Evolutionary conservation across 2,329 filamentous ascomycete genomes (phyloP), one percentile per base, ranked within the genome.

Genomic region (Cryphonectria parasitica): DNA sequence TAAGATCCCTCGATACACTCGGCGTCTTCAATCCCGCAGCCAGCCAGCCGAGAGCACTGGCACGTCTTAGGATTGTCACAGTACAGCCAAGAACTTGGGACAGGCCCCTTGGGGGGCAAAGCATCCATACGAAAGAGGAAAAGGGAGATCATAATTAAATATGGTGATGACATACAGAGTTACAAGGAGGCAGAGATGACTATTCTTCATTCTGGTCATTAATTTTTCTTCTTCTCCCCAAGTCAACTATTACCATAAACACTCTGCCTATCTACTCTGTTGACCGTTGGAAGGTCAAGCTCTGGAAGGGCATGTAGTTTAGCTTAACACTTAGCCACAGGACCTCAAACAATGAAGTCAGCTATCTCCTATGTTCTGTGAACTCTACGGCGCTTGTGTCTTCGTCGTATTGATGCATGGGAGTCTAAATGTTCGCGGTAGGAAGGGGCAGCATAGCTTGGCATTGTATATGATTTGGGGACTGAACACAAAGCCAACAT

Each of bases 1-100:
- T 68, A 65, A 66, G 45, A 71, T 68, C 19, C 75, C 78, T 56
- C 63, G 73, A 68, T 84, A 85, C 71, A 84, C 81, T 63, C 80
- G 83, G n/a, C 80, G 83, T 52, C 77, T 82, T 31, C 82, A 85
- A 71, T 85, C 83, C 63, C 85, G 82, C 74, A 86, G 84, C 72
- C 84, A 86, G 74, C 83, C 83, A 45, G 74, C 56, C 54, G 73
- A 71, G 60, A 73, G 67, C 67, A 49, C 52, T 28, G 41, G 13
- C 28, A 69, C 43, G 22, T 43, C 45, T 45, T 71, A 58, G 49
- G 8, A 2, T 17, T 41, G 3, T 36, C 17, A 54, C 15, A 36
- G n/a, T 15, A 22, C 25, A 52, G 17, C 11, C 25, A 22, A 36
- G 43, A 17, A 41, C n/a, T 36, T 8, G 41, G 34, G 36, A 39